Percentiles rank a stretch among this genome's conserved stretches.
These are phyloP conservation scores for Volvariella volvacea DNA, from an alignment of 1,284 basidiomycete genomes.

Conservation along the genomic window DNA sequence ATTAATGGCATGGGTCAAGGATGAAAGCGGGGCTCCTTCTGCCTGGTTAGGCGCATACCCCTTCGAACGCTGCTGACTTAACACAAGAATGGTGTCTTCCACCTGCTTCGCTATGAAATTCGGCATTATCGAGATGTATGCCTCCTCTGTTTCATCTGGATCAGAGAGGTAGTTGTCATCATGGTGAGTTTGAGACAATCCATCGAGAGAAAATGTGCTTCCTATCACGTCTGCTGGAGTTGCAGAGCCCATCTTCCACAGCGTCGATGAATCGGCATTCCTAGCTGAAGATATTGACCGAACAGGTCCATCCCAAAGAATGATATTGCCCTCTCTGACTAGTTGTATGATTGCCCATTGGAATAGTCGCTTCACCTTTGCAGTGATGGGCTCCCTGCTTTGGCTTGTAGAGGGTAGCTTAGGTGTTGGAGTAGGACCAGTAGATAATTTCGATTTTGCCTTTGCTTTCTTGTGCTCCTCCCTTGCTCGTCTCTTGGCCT, in stretches of 20 bases:
- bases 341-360: conserved; percentile 54
- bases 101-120: conserved; percentile 41
- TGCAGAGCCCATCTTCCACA: conserved; percentile 37
- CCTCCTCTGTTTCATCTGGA: conserved; percentile 48
- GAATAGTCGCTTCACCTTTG: conserved; percentile 60
- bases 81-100: conserved; percentile 32
- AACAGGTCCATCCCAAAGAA: conserved; percentile 57
- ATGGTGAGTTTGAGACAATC: background rate
- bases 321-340: conserved; percentile 57
- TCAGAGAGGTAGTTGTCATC: conserved; percentile 49
- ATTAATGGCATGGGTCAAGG: conserved; percentile 5
- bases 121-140: conserved; percentile 55
- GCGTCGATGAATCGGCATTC: conserved; percentile 15
- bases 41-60: conserved; percentile 10
- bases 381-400: conserved; percentile 19
- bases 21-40: background rate
- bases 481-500: conserved; percentile 41
- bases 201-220: background rate
- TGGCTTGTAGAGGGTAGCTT: conserved; percentile 8
- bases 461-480: conserved; percentile 34
- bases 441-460: conserved; percentile 6
- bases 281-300: conserved; percentile 17
- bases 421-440: conserved; percentile 10
- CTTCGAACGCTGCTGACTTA: conserved; percentile 10
- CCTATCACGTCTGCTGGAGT: conserved; percentile 13